Percentiles rank a stretch among this genome's conserved stretches.
Conservation (phyloP, 2,329 filamentous ascomycete genomes). For the Sporothrix curviconia region DNA sequence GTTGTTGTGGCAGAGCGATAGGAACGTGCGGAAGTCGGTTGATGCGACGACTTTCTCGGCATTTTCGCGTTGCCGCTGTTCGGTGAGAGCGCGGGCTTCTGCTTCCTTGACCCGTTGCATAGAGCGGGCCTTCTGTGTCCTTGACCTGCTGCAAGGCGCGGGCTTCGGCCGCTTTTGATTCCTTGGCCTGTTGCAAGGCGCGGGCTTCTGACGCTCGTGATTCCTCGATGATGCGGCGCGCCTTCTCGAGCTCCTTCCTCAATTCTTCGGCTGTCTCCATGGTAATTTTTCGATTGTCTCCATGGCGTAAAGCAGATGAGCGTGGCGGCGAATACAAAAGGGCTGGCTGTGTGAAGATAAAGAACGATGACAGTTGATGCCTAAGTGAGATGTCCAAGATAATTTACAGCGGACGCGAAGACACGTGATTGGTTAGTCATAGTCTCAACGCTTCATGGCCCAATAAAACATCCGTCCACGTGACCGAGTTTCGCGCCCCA, state of each 20-base stretch:
- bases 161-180: no score
- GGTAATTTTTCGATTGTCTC: not conserved
- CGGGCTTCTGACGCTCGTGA: not conserved
- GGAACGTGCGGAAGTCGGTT: conserved; percentile 75
- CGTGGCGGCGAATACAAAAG: not conserved
- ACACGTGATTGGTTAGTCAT: no score
- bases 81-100: not conserved
- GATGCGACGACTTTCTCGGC: conserved; percentile 31
- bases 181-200: no score
- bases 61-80: conserved; percentile 17
- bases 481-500: no score
- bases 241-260: not conserved
- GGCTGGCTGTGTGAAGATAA: no score
- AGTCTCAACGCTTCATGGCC: no score
- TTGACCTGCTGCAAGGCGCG: not conserved
- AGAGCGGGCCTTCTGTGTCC: not conserved
- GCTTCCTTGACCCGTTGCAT: not conserved
- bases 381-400: no score
- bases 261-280: not conserved
- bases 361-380: no score
- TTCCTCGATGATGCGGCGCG: not conserved
- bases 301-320: not conserved
- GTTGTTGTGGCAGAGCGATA: conserved; percentile 73
- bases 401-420: no score
- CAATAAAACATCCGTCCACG: no score